These are phyloP conservation scores for Stentor roeselii DNA, from an alignment of 73 alveolate genomes.

Conservation along the genomic window DNA sequence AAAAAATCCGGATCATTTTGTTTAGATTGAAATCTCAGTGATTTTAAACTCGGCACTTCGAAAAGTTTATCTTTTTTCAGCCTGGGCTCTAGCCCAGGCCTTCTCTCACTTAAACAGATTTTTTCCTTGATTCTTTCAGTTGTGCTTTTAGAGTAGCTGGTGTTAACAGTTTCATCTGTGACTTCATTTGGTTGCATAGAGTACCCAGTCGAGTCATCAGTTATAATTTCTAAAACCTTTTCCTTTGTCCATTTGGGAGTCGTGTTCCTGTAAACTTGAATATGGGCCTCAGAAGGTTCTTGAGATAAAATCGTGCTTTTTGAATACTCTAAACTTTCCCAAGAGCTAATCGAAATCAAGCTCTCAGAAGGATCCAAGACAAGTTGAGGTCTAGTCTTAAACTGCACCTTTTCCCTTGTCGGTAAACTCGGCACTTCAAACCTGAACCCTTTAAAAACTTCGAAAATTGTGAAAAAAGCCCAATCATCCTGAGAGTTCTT, in stretches of 20 bases:
- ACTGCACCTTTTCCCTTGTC: neutral
- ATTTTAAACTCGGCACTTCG: neutral
- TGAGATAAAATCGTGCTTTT: constrained; percentile 16
- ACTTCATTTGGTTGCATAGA: neutral
- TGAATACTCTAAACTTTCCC: constrained; percentile 14
- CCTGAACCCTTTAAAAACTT: neutral
- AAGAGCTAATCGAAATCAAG: neutral
- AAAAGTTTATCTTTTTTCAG: neutral
- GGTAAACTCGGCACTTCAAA: neutral
- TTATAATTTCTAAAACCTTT: neutral
- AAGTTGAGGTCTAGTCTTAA: neutral
- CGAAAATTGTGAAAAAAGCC: neutral
- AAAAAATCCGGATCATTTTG: neutral
- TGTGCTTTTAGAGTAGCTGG: neutral
- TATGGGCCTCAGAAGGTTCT: neutral
- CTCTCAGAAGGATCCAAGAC: neutral
- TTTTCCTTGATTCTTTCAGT: neutral
- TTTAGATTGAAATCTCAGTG: neutral
- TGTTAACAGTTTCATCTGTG: neutral
- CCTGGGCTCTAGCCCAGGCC: neutral
- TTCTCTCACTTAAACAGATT: too few relatives aligned
- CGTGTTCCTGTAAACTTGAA: neutral
- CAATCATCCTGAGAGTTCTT: neutral
- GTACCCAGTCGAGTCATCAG: neutral
- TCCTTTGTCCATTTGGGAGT: neutral